phyloP scores from a whole-genome alignment of 805 yeast genomes.

The Yarrowia hollandica region DNA sequence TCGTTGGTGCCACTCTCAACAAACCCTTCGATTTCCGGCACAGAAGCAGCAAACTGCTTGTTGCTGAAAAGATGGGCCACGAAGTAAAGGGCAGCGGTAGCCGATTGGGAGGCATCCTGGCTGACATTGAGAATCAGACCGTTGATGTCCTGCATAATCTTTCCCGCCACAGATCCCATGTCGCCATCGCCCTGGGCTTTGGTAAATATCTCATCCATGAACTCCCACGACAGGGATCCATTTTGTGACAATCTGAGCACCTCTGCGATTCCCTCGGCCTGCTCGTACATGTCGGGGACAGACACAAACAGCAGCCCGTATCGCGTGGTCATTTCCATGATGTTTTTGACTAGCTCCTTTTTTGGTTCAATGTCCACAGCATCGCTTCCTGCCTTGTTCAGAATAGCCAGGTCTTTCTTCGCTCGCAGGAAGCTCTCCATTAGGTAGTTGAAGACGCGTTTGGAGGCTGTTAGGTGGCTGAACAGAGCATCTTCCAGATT shows the following conservation, averaged over 20 bases:
- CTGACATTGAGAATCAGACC: not conserved
- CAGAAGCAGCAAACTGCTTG: constrained; percentile 60
- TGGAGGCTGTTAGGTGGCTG: not conserved
- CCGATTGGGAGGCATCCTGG: constrained; percentile 6
- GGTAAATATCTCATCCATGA: constrained; percentile 5
- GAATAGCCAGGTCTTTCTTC: not conserved
- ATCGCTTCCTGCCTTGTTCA: constrained; percentile 3
- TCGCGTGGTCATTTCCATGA: not conserved
- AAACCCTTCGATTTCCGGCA: constrained; percentile 60
- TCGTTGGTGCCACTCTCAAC: constrained; percentile 44
- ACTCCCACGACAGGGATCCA: constrained; percentile 18
- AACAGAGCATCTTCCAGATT: constrained; percentile 12
- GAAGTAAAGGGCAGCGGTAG: constrained; percentile 50
- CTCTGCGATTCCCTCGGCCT: not conserved
- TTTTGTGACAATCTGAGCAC: constrained; percentile 1
- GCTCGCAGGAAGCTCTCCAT: constrained; percentile 18
- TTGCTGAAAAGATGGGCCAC: constrained; percentile 55
- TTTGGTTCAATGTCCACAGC: not conserved
- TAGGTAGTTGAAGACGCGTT: not conserved
- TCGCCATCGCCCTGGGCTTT: constrained; percentile 2
- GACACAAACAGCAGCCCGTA: constrained; percentile 4
- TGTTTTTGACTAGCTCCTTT: not conserved
- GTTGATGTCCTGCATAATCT: constrained; percentile 9
- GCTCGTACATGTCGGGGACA: constrained; percentile 26
- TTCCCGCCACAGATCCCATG: not conserved